Evolutionary conservation across 768 basidiomycete species (phyloP), one percentile per base, ranked within the genome.

Genomic region (Mycena pura): DNA sequence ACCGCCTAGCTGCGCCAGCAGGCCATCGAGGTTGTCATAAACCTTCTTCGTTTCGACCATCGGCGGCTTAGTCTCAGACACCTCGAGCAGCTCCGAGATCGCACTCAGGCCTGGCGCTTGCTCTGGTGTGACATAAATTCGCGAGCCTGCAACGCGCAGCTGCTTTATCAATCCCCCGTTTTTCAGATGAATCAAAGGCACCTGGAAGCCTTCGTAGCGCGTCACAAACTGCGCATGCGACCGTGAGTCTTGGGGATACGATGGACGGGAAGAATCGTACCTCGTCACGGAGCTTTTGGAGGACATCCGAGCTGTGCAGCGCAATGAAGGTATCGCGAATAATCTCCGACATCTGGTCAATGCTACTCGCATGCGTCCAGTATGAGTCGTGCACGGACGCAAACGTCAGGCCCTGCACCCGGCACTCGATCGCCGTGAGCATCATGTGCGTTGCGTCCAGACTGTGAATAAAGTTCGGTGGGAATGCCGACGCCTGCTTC

Each of bases 371-470:
- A 71, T 99, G 97, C 4, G 96, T 98, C 97, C 97, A 99, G 77
- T 98, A 99, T 1, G 97, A 99, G 72, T 99, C 97, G 71, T 99
- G 97, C 11, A 99, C 97, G 1, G 95, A 92, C 1, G 96, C 96
- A 73, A 98, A 99, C 0, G 89, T 88, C 65, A 99, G 70, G 34
- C 80, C 82, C 69, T 84, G 85, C 13, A 93, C 94, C 63, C 84
- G 79, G 74, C 95, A 97, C 66, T 94, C 90, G 45, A 96, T 81
- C 10, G 96, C 95, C 2, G 96, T 97, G 67, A 98, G 77, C 86
- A 98, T 90, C 95, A 99, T 99, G 77, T 99, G 97, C 2, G 96
- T 96, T 2, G 97, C 97, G 73, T 99, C 97, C 27, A 99, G 82
- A 70, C 92, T 93, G 73, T 99, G 97, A 51, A 99, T 94, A 70